A percentile compares a stretch with the other conserved stretches of the same genome.
Evolutionary conservation across 345 rosid species (phyloP).

Genomic region (Ceriops zippeliana): DNA sequence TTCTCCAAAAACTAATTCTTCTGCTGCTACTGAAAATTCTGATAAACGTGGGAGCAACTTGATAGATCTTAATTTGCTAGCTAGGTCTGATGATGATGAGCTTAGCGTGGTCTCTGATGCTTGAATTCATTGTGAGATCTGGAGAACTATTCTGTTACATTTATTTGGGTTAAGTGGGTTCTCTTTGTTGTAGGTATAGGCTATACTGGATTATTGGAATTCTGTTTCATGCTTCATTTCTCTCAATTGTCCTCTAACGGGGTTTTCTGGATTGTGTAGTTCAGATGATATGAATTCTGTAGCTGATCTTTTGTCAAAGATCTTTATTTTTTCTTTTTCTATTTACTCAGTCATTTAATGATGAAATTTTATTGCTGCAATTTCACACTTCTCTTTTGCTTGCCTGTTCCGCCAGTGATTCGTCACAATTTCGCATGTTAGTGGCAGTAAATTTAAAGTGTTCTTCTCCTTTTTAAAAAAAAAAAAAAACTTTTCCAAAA

Average conservation of each 20-base stretch:
- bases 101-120: constrained; percentile 34
- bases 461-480: not conserved
- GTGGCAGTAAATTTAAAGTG: constrained; percentile 9
- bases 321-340: not conserved
- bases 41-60: constrained; percentile 8
- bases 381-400: constrained; percentile 7
- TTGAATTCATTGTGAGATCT: constrained; percentile 19
- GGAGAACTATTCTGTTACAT: not conserved
- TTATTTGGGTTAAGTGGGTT: not conserved
- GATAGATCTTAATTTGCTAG: constrained; percentile 39
- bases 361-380: constrained; percentile 9
- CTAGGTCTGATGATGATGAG: constrained; percentile 34
- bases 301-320: not conserved
- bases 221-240: constrained; percentile 4
- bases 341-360: constrained; percentile 23
- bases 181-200: constrained; percentile 2
- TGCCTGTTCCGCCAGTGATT: not conserved
- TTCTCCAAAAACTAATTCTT: not conserved
- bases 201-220: not conserved
- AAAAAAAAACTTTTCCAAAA: constrained; percentile 12
- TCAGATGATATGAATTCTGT: no score
- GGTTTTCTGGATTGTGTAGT: not conserved
- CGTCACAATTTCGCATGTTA: constrained; percentile 11
- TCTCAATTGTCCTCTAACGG: constrained; percentile 11
- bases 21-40: not conserved